Base-by-base conservation (phyloP, 208 protist genomes). In the Wallacemonas collosoma region DNA sequence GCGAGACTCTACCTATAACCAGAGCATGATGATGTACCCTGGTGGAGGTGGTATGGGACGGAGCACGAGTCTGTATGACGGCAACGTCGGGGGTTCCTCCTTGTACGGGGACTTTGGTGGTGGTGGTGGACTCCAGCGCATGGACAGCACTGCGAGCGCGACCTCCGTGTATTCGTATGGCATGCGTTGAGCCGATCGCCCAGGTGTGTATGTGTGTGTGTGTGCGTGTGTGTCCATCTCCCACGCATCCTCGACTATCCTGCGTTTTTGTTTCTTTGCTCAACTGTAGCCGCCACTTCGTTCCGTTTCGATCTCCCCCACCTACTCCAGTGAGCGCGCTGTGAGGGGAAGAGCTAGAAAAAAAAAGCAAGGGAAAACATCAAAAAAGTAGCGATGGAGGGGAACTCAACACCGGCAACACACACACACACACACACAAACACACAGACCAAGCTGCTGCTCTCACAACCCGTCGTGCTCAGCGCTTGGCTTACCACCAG, bases 151-250 rank as follows among this genome's bases (percentile, higher is more conserved):
- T 5, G 8, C 38, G 4, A 48, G 60, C 60, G 26, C 41, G 14
- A 48, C n/a, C 60, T 65, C 60, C 15, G 6, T 35, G 6, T 65
- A 65, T n/a, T 65, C 60, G 12, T 65, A 65, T n/a, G 60, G 60
- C 40, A 11, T 48, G 41, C 50, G 53, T 17, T 57, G 14, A n/a
- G 53, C 6, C 14, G 17, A 26, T 26, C 26, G 26, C 26, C 26
- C 26, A 26, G 26, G 26, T 36, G 53, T 17, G 53, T 57, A n/a
- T 57, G 53, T 57, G 53, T n/a, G 17, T 17, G 14, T 57, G 53
- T 57, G 53, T 36, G 53, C 17, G 53, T 57, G 53, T 26, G 0
- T 17, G 6, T 57, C 53, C 15, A 36, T 17, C 11, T 15, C 53
- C 17, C 53, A 26, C 26, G 26, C 26, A 26, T 26, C 26, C 26